These are phyloP conservation scores for Alternaria longipes DNA, from an alignment of 2,329 filamentous ascomycete species.

Conservation along the genomic window DNA sequence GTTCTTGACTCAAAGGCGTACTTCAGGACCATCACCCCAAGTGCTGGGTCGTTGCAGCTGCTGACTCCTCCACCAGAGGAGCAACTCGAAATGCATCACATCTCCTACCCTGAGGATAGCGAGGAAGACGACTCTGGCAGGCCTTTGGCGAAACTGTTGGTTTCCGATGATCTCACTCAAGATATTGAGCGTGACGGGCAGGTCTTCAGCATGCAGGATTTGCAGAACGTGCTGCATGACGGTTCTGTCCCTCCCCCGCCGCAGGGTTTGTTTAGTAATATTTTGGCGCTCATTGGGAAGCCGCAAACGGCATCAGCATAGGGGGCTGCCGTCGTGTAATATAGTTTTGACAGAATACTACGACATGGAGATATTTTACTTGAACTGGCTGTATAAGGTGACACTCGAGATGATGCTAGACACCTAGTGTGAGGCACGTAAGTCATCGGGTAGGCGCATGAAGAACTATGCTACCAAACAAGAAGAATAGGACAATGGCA, in stretches of 20 bases:
- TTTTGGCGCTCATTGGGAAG: conserved; percentile 27
- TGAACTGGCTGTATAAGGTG: neutral
- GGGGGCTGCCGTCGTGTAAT: neutral
- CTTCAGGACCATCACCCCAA: conserved; percentile 62
- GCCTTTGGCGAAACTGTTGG: conserved; percentile 6
- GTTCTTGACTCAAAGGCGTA: conserved; percentile 79
- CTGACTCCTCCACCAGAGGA: conserved; percentile 45
- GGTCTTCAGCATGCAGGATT: conserved; percentile 25
- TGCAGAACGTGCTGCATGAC: conserved; percentile 32
- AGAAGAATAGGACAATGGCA: neutral
- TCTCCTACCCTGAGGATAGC: conserved; percentile 17
- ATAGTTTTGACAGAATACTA: conserved; percentile 5
- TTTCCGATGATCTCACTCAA: conserved; percentile 21
- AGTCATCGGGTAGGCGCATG: neutral
- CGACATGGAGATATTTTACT: neutral
- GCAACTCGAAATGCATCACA: conserved; percentile 40
- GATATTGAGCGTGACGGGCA: conserved; percentile 23
- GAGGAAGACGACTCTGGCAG: conserved; percentile 16
- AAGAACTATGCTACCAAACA: neutral
- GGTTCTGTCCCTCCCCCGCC: conserved; percentile 26
- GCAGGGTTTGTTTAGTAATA: conserved; percentile 26
- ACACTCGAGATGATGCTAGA: neutral
- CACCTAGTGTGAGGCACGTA: too few species aligned
- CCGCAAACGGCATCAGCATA: conserved; percentile 23
- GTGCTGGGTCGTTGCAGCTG: conserved; percentile 36